These are phyloP conservation scores for Scortechinia acanthostroma DNA, from an alignment of 2,329 filamentous ascomycete species.

Conservation along the genomic window DNA sequence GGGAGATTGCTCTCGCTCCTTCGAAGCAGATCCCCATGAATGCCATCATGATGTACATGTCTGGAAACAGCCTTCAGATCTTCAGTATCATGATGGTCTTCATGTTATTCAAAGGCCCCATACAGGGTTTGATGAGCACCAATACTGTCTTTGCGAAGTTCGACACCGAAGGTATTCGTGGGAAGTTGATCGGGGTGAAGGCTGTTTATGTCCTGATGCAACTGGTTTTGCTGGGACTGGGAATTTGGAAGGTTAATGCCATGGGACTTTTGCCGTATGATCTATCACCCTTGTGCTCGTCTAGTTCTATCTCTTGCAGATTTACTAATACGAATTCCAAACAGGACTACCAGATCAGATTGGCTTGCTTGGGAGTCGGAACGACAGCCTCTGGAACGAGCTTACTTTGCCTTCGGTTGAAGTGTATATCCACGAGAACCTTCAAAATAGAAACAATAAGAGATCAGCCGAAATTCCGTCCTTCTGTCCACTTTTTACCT, in stretches of 20 bases:
- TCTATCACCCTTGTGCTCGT: constrained; percentile 3
- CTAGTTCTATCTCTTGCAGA: not conserved
- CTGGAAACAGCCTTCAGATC: constrained; percentile 93
- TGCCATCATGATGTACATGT: constrained; percentile 99
- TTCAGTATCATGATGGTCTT: constrained; percentile 99
- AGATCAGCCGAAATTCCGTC: no score
- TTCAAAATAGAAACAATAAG: no score
- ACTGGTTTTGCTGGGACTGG: constrained; percentile 72
- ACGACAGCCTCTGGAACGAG: constrained; percentile 60
- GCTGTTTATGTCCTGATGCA: constrained; percentile 83
- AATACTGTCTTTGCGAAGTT: constrained; percentile 86
- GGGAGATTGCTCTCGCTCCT: constrained; percentile 90
- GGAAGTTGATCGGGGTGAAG: constrained; percentile 76
- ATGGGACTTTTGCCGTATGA: constrained; percentile 91
- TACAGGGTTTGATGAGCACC: constrained; percentile 75
- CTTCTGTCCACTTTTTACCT: no score
- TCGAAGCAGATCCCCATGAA: constrained; percentile 97
- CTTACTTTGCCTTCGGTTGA: constrained; percentile 49
- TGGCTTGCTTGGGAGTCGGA: constrained; percentile 93
- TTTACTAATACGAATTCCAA: constrained; percentile 4
- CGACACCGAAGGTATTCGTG: constrained; percentile 72
- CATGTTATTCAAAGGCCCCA: constrained; percentile 95
- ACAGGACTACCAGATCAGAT: constrained; percentile 85
- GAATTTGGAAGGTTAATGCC: constrained; percentile 90
- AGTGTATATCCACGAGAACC: no score